Evolutionary conservation across 2,329 filamentous ascomycete genomes (phyloP), one percentile per base, ranked within the genome.

Genomic region (Fusarium subtropicale): DNA sequence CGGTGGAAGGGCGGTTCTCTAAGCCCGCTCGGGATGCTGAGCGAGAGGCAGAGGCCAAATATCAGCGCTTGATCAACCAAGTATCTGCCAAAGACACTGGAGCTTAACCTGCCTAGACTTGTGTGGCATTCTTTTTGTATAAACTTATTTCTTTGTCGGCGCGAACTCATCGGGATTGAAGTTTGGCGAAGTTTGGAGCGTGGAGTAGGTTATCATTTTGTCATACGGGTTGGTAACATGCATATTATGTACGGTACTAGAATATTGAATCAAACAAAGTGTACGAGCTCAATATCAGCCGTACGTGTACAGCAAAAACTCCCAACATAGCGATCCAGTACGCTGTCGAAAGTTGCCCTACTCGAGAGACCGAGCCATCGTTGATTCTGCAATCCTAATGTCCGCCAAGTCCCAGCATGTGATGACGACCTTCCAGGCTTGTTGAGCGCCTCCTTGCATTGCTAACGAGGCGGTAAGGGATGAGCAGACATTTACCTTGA

Each of bases 21-120:
- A 74, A 76, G 55, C 71, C 75, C 13, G 56, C 52, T 18, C 76
- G 74, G 53, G 78, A 81, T 58, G 74, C 76, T 7, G 79, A 81
- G 61, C 74, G 79, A 31, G 77, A 80, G 60, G 73, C 71, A 22
- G 76, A 80, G 61, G 64, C 75, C 22, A 76, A 73, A 44, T 81
- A 81, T 34, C 76, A 76, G 58, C 79, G 79, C 39, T 72, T 81
- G 45, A 79, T 81, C 47, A 76, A 75, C 51, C 79, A 79, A 2
- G 77, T 80, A 18, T 75, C 77, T 5, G 77, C 77, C 15, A 80
- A 78, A 59, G 76, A 81, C 24, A 64, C 67, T 15, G 75, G 74
- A 44, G 58, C 56, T 36, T 56, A 39, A 28, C 33, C 20, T 57
- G 38, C 18, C 15, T 28, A 38, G 20, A 8, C 62, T 41, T 33